Base-by-base conservation (phyloP, 306 rosid genomes). In the Senna siamea region DNA sequence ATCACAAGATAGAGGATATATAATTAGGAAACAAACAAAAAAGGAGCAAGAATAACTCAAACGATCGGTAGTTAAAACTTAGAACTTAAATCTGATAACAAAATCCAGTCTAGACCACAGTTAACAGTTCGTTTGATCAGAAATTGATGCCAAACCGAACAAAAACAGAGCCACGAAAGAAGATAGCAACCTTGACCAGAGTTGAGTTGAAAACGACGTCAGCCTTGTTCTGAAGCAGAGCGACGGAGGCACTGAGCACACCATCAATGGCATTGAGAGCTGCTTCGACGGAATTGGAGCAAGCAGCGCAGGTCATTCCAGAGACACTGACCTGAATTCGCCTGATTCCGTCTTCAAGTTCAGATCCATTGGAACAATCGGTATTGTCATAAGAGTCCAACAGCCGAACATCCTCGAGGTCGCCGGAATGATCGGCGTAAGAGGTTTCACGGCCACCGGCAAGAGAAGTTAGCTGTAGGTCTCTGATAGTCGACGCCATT, bases 251-350 rank as follows among this genome's bases (percentile, higher is more conserved):
- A 19, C 52, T 75, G 46, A 83, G 15, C 18, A 94, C 93, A 57
- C 99, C 99, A 61, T 80, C 74, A 54, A 94, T 67, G 66, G 82
- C 60, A 37, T 22, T 76, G 0, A 94, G 84, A 88, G 99, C 99
- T 22, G 86, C 80, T 76, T 94, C 97, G 0, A 94, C 92, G 19
- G 99, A 92, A 78, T 83, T 91, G 23, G 99, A 94, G 84, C 99
- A 94, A 13, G 99, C 99, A 43, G 97, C 85, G 56, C 99, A 94
- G 55, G 99, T 94, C 99, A 94, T 94, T 7, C 99, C 99, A 13
- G 92, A 35, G 57, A 94, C 85, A 10, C 89, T 66, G 43, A 94
- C 89, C 79, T 89, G 97, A 81, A 92, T 70, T 81, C 84, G 83
- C 85, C 72, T 81, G 79, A 68, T 76, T 30, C 81, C 87, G 17